Evolutionary conservation across 2,329 filamentous ascomycete species (phyloP).

Genomic region (Ceratocystis destructans): DNA sequence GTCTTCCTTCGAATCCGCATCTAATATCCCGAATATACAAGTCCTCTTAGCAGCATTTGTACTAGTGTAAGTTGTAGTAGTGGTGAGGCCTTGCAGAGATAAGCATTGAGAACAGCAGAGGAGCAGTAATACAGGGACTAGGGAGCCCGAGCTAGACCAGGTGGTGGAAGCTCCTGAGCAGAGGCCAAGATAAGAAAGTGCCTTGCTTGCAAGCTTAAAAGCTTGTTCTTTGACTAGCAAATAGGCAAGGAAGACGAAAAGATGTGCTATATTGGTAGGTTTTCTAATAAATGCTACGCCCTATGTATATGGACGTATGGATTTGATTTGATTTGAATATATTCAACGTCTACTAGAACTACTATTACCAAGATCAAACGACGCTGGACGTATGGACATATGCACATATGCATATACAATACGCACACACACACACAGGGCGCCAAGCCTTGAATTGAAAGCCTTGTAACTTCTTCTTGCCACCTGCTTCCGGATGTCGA

Average conservation of each 20-base stretch:
- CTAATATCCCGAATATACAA: neutral
- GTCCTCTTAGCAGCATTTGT: neutral
- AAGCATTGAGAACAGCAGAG: neutral
- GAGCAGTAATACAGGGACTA: neutral
- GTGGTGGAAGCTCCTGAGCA: neutral
- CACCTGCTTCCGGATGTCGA: too few species aligned
- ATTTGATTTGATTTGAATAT: too few species aligned
- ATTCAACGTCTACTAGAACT: too few species aligned
- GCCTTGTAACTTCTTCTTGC: too few species aligned
- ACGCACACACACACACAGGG: too few species aligned
- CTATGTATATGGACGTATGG: too few species aligned
- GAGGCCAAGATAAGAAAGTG: conserved; percentile 1
- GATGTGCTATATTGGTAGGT: neutral
- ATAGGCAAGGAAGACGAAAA: neutral
- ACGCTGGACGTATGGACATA: too few species aligned
- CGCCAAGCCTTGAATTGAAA: too few species aligned
- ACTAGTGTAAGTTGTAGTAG: neutral
- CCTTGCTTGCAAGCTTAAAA: neutral
- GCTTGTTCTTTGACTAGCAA: neutral
- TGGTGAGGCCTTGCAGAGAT: neutral
- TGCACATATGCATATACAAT: too few species aligned
- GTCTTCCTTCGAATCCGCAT: neutral
- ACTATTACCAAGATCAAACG: too few species aligned
- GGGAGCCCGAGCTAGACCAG: neutral
- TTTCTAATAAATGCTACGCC: too few species aligned